Conservation (phyloP, 108 stramenopile species). For the Cyclotella sp. region DNA sequence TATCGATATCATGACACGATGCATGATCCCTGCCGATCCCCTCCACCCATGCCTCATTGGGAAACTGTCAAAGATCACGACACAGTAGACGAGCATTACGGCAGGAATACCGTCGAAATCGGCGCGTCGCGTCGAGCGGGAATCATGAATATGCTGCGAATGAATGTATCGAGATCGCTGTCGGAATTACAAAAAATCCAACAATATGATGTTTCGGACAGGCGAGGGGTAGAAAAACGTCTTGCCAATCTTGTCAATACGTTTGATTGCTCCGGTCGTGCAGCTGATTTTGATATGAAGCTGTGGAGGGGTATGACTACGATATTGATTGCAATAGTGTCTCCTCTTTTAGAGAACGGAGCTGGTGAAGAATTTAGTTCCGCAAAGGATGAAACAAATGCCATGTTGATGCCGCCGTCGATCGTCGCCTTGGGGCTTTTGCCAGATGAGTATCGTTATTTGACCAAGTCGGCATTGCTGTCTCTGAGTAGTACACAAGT, state of each 20-base stretch:
- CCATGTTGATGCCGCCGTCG: conserved; percentile 40
- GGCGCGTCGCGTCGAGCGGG: conserved; percentile 73
- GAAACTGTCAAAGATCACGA: neutral
- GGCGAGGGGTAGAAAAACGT: conserved; percentile 18
- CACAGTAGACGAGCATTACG: neutral
- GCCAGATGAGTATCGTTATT: conserved; percentile 67
- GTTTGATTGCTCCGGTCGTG: conserved; percentile 62
- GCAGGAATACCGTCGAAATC: conserved; percentile 52
- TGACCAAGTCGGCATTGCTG: conserved; percentile 50
- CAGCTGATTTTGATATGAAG: conserved; percentile 50
- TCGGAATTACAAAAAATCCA: conserved; percentile 51
- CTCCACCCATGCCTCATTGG: neutral
- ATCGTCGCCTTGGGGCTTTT: conserved; percentile 54
- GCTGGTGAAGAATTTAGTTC: too few relatives aligned
- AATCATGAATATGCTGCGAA: conserved; percentile 73
- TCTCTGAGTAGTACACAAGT: conserved; percentile 23
- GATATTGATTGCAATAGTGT: conserved; percentile 64
- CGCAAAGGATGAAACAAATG: neutral
- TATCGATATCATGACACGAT: conserved; percentile 15
- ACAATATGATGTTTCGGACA: neutral
- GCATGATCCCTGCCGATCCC: neutral
- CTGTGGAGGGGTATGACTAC: conserved; percentile 77
- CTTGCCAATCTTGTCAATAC: conserved; percentile 65
- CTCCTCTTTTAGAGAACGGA: conserved; percentile 24
- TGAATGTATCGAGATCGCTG: conserved; percentile 62